Conservation (phyloP, 768 basidiomycete species). For the Artomyces pyxidatus region DNA sequence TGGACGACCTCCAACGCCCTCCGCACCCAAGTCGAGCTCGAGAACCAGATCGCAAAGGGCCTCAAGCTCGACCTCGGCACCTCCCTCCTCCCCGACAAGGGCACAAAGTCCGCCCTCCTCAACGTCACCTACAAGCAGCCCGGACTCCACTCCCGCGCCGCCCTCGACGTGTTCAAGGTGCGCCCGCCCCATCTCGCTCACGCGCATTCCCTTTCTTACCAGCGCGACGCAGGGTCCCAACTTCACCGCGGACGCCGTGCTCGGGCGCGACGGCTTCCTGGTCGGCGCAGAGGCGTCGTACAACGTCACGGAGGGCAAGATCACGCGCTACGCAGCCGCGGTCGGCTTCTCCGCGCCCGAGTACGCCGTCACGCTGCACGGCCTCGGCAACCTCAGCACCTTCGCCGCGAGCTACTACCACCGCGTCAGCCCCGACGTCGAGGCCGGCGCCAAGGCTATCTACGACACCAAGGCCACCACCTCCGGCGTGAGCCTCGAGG, state of each 20-base stretch:
- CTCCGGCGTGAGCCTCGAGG: constrained; percentile 82
- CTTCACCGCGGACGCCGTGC: constrained; percentile 91
- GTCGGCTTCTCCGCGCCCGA: constrained; percentile 94
- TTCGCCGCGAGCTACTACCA: constrained; percentile 99
- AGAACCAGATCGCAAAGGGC: constrained; percentile 95
- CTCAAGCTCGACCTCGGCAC: constrained; percentile 91
- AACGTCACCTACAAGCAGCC: constrained; percentile 93
- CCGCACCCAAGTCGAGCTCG: constrained; percentile 86
- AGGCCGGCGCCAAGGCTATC: constrained; percentile 93
- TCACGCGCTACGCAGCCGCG: constrained; percentile 88
- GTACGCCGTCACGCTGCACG: constrained; percentile 91
- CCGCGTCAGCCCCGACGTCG: constrained; percentile 83
- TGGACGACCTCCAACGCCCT: constrained; percentile 96
- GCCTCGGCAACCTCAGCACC: constrained; percentile 87
- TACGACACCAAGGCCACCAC: constrained; percentile 91
- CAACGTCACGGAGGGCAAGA: constrained; percentile 89
- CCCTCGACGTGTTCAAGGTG: constrained; percentile 93
- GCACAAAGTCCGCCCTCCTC: constrained; percentile 75
- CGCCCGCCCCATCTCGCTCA: constrained; percentile 13
- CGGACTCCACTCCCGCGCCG: constrained; percentile 84
- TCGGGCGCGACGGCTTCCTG: constrained; percentile 97
- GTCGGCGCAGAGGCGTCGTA: constrained; percentile 94
- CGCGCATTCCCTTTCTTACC: background rate
- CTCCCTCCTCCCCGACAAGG: constrained; percentile 80
- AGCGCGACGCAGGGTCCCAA: constrained; percentile 69